A percentile compares a stretch with the other conserved stretches of the same genome.
Conservation (phyloP, 495 filamentous ascomycete species). For the Penicillium chermesinum region DNA sequence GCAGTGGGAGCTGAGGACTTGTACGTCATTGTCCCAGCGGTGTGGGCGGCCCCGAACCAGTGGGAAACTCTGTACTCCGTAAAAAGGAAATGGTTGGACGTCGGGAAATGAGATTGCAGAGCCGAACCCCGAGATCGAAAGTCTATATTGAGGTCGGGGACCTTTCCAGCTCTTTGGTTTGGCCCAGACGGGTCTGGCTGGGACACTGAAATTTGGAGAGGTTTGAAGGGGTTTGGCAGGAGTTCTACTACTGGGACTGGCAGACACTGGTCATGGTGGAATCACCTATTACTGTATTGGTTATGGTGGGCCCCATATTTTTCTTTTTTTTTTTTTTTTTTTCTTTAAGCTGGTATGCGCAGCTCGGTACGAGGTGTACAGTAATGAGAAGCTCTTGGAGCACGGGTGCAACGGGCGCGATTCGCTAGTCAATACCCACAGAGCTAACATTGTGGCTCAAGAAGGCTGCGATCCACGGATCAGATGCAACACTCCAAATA, state of each 20-base stretch:
- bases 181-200: too few species aligned
- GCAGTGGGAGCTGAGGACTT: conserved; percentile 6
- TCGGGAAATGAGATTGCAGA: not conserved
- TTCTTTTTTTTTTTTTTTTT: not conserved
- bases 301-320: not conserved
- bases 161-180: too few species aligned
- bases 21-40: conserved; percentile 14
- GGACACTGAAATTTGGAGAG: too few species aligned
- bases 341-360: not conserved
- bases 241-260: too few species aligned
- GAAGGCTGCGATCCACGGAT: not conserved
- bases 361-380: not conserved
- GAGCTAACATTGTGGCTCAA: not conserved
- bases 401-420: not conserved
- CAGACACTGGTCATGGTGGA: not conserved
- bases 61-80: too few species aligned
- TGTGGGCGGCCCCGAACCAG: too few species aligned
- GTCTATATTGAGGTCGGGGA: not conserved
- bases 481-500: not conserved
- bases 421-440: not conserved
- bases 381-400: not conserved
- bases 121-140: not conserved
- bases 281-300: not conserved
- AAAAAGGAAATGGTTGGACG: too few species aligned
- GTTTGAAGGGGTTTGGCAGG: too few species aligned